Evolutionary conservation across 2,329 filamentous ascomycete species (phyloP).

Genomic region (Diplodia seriata): DNA sequence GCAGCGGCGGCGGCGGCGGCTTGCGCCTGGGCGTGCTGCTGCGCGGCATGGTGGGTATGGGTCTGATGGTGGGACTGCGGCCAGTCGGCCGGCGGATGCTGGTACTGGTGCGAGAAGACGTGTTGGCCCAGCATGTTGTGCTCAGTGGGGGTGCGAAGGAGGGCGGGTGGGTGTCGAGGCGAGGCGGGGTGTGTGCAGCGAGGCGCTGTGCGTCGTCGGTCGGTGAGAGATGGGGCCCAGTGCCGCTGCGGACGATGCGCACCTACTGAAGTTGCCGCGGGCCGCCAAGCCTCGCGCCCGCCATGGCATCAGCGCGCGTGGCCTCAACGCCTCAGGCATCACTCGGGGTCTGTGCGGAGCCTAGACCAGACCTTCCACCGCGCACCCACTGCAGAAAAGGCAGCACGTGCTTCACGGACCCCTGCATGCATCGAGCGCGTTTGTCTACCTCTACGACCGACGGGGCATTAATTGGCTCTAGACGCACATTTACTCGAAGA

Average conservation of each 20-base stretch:
- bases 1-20: conserved; percentile 60
- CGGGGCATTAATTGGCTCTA: conserved; percentile 25
- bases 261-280: conserved; percentile 15
- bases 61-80: conserved; percentile 58
- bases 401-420: conserved; percentile 18
- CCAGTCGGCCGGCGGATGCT: conserved; percentile 60
- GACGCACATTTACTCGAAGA: conserved; percentile 5
- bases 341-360: not conserved
- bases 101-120: conserved; percentile 66
- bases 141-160: conserved; percentile 25
- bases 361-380: not conserved
- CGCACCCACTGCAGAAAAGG: not conserved
- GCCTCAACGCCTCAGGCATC: conserved; percentile 16
- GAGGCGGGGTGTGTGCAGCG: conserved; percentile 12
- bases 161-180: conserved; percentile 25
- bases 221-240: conserved; percentile 24
- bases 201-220: conserved; percentile 19
- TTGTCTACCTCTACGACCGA: conserved; percentile 18
- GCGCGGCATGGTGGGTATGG: conserved; percentile 46
- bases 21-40: conserved; percentile 60
- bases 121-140: conserved; percentile 60
- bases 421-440: not conserved
- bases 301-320: conserved; percentile 19
- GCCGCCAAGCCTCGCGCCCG: conserved; percentile 13
- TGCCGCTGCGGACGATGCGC: conserved; percentile 14